Evolutionary conservation across 768 basidiomycete genomes (phyloP).

Genomic region (Lactarius sanguifluus): DNA sequence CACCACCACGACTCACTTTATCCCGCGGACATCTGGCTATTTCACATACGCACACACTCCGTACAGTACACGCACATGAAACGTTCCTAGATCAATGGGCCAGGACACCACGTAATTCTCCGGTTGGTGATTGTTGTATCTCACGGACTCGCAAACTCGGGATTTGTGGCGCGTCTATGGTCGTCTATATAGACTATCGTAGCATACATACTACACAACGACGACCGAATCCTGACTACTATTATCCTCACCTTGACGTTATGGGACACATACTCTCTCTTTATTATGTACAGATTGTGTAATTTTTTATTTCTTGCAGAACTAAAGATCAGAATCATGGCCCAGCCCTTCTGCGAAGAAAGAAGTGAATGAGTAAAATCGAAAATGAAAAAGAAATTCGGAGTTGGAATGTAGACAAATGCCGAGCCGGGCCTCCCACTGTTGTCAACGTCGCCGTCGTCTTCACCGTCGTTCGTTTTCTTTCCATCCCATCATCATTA

Average conservation of each 20-base stretch:
- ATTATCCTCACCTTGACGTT: constrained; percentile 1
- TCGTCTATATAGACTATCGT: constrained; percentile 3
- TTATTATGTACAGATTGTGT: constrained; percentile 15
- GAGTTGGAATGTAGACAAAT: constrained; percentile 26
- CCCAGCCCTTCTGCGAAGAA: not conserved
- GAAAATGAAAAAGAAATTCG: constrained; percentile 3
- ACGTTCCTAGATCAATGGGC: constrained; percentile 13
- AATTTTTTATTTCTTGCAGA: not conserved
- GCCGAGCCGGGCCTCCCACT: not conserved
- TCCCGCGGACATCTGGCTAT: constrained; percentile 1
- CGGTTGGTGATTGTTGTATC: constrained; percentile 6
- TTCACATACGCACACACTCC: not conserved
- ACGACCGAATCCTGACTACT: not conserved
- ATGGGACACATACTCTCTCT: not conserved
- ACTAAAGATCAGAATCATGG: not conserved
- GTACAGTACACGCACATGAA: constrained; percentile 5
- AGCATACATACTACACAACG: not conserved
- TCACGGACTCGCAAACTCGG: constrained; percentile 1
- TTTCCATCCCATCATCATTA: not conserved
- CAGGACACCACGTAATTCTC: constrained; percentile 12
- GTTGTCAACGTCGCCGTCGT: not conserved
- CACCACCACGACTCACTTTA: constrained; percentile 14
- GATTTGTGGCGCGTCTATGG: constrained; percentile 22
- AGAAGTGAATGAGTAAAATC: not conserved
- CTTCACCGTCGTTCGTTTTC: not conserved